Evolutionary conservation across 768 basidiomycete species (phyloP).

Genomic region (Leccinum longicurvipes): DNA sequence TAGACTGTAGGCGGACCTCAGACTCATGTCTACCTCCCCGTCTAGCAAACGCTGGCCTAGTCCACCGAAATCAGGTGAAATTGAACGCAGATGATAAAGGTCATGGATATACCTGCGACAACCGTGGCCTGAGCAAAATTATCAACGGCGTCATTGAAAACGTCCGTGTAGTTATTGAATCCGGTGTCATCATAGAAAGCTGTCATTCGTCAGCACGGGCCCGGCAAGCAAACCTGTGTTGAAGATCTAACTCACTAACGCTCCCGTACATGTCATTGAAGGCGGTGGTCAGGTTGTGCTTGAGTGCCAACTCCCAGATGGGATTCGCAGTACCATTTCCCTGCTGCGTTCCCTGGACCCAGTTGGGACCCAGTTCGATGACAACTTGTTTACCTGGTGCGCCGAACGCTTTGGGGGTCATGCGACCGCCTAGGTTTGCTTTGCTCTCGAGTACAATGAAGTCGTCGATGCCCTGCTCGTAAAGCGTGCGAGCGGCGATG

Average conservation of each 20-base stretch:
- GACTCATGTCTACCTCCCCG: constrained; percentile 48
- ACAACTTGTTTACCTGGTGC: constrained; percentile 33
- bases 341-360: constrained; percentile 54
- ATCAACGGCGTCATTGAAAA: constrained; percentile 40
- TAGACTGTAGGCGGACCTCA: constrained; percentile 52
- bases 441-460: constrained; percentile 62
- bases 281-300: constrained; percentile 47
- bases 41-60: constrained; percentile 15
- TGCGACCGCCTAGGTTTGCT: constrained; percentile 58
- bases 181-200: constrained; percentile 57
- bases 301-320: constrained; percentile 53
- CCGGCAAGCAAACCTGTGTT: not conserved
- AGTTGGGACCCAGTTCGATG: constrained; percentile 59
- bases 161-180: constrained; percentile 42
- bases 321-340: constrained; percentile 55
- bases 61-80: constrained; percentile 26
- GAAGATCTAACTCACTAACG: constrained; percentile 37
- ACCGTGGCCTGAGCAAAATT: constrained; percentile 41
- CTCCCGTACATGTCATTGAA: constrained; percentile 44
- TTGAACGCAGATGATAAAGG: constrained; percentile 33
- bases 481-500: constrained; percentile 59
- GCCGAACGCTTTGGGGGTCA: constrained; percentile 48
- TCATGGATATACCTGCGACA: constrained; percentile 38
- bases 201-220: constrained; percentile 19
- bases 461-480: constrained; percentile 49